Percentiles rank a stretch among this genome's conserved stretches.
Evolutionary conservation across 257 asterid species (phyloP).

Genomic region (Avicennia marina): DNA sequence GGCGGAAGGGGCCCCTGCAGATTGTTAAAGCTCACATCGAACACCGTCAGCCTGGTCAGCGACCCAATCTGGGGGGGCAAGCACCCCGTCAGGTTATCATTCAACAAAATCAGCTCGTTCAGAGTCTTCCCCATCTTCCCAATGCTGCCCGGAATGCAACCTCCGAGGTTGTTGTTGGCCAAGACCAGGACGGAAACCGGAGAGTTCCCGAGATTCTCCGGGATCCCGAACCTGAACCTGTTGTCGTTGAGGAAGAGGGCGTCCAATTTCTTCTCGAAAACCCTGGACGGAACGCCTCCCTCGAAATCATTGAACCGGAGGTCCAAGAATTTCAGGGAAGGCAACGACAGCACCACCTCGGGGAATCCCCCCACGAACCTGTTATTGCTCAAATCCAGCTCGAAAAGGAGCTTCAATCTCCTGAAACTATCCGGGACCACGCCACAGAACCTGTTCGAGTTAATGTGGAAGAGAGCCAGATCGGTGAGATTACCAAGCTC

Average conservation of each 20-base stretch:
- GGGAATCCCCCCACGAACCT: constrained; percentile 53
- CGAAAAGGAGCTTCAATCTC: constrained; percentile 40
- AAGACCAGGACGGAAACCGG: constrained; percentile 45
- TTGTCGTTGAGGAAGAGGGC: constrained; percentile 43
- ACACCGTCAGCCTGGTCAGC: constrained; percentile 40
- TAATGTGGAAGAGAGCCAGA: constrained; percentile 49
- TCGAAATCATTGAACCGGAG: constrained; percentile 55
- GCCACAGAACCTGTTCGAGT: constrained; percentile 56
- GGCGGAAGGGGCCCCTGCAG: constrained; percentile 42
- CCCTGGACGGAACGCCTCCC: constrained; percentile 42
- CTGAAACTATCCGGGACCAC: constrained; percentile 27
- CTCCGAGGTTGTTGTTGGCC: constrained; percentile 51
- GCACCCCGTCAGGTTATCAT: constrained; percentile 48
- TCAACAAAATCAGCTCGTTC: constrained; percentile 48
- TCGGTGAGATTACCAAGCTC: constrained; percentile 51
- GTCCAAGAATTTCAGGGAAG: constrained; percentile 41
- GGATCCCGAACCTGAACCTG: constrained; percentile 43
- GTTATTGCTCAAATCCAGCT: constrained; percentile 53
- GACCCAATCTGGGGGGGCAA: constrained; percentile 49
- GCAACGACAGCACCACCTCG: constrained; percentile 33
- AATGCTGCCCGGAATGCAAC: constrained; percentile 50
- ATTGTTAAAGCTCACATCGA: constrained; percentile 46
- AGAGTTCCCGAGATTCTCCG: constrained; percentile 46
- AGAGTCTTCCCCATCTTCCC: constrained; percentile 45
- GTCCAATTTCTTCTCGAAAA: constrained; percentile 43